Base-by-base conservation (phyloP, 1,284 basidiomycete species). In the Macrocystidia cucumis region DNA sequence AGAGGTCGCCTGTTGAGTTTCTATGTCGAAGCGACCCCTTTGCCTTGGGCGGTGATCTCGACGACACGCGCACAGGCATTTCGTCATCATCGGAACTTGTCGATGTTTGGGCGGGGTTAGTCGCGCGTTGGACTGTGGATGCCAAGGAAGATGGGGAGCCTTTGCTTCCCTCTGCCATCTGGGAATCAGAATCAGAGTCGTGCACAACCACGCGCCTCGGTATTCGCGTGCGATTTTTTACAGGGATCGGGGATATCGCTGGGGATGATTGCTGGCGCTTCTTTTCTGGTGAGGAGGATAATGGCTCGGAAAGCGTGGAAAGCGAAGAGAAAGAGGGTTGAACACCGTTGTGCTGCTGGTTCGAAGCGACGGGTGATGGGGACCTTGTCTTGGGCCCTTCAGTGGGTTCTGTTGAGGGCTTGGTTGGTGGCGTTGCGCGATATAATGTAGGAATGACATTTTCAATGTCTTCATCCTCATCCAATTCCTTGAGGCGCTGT, bases 21-120 rank as follows among this genome's bases (percentile, higher is more conserved):
- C n/a, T n/a, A n/a, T n/a, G n/a, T n/a, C n/a, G n/a, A n/a, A n/a
- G n/a, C n/a, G n/a, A n/a, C n/a, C 24, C 47, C 45, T 46, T 60
- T 55, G 21, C 44, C 48, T 41, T 40, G 5, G 32, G 39, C 9
- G 38, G 36, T 11, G 40, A 26, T 38, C 44, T 47, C 13, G 42
- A 16, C 9, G 34, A 27, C 14, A 42, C 39, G 9, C 38, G 33
- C 5, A 38, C 23, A 3, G 49, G 41, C 44, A 57, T 45, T n/a
- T n/a, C n/a, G 9, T 58, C 57, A 27, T 56, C 59, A 24, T 63
- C 60, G 18, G 62, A 64, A 1, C 62, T 64, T 4, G 63, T 59
- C 11, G 57, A 60, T 13, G 63, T 65, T 3, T 62, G 59, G 5
- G 69, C 67, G n/a, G n/a, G n/a, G n/a, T n/a, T n/a, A n/a, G n/a